phyloP scores from a whole-genome alignment of 306 rosid genomes.

The Arachis stenosperma region DNA sequence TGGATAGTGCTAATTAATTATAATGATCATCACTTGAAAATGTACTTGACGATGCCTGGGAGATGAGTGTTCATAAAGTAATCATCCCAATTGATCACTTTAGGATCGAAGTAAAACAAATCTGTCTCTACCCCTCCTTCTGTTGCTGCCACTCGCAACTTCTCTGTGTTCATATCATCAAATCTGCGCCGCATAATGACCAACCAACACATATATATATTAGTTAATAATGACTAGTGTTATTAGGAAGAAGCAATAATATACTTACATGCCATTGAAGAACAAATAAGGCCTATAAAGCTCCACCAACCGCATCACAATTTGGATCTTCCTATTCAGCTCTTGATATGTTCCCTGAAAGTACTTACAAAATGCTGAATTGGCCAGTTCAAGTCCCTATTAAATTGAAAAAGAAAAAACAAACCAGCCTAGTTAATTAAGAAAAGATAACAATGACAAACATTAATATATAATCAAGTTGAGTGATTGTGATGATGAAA shows the following conservation, averaged over 20 bases:
- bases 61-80: conserved; percentile 68
- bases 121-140: conserved; percentile 56
- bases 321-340: conserved; percentile 59
- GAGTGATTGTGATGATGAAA: background rate
- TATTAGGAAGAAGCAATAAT: background rate
- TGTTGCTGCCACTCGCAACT: conserved; percentile 56
- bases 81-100: conserved; percentile 71
- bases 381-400: conserved; percentile 69
- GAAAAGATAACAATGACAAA: background rate
- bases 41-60: conserved; percentile 69
- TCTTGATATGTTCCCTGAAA: conserved; percentile 53
- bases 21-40: conserved; percentile 57
- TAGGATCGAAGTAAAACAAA: conserved; percentile 74
- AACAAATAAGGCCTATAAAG: conserved; percentile 81
- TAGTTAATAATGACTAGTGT: background rate
- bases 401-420: background rate
- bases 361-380: conserved; percentile 67
- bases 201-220: no score
- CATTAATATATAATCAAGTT: background rate
- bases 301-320: conserved; percentile 72
- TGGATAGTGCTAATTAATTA: background rate
- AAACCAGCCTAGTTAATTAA: no score
- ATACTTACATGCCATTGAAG: conserved; percentile 75
- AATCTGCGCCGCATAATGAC: conserved; percentile 52
- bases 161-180: conserved; percentile 80